Evolutionary conservation across 2,329 filamentous ascomycete species (phyloP), one percentile per base, ranked within the genome.

Genomic region (Alternaria rosae): DNA sequence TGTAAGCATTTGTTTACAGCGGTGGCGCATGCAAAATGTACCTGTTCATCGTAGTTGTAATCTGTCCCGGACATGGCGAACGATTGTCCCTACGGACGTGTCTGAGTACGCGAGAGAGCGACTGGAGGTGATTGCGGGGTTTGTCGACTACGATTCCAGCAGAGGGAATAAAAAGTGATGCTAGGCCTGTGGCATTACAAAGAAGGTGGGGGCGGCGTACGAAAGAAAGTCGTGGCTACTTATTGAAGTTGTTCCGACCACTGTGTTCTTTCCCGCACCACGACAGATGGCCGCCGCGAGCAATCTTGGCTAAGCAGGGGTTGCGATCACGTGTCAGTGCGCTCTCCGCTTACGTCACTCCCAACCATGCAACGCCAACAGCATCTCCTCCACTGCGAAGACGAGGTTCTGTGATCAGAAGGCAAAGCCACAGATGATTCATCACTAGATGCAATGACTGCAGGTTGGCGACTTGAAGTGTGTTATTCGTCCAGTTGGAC

Each of bases 41-140:
- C 91, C 88, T 95, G 89, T 79, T 97, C 92, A 87, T 99, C 95
- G 84, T 99, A 99, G 76, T 92, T 96, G 86, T 99, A 99, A 82
- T 98, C 94, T 76, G 92, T 92, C 30, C 76, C 75, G 53, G 77
- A 79, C 76, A 78, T 78, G 50, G 68, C 70, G 75, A 66, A 58
- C 54, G 65, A 55, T 42, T 66, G 70, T 70, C 67, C 64, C 62
- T 62, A 62, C 20, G 62, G 66, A 63, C 58, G 56, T 57, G 57
- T 59, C 47, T 62, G 59, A 64, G 54, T 43, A 64, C 54, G 54
- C 48, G 42, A 72, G 61, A 62, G 66, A 68, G 59, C 60, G 62
- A 68, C 55, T 56, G 54, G 57, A 66, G 65, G 62, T 66, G 58
- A 68, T 56, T 57, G 51, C 20, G 56, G 60, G 61, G 57, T 56